Base-by-base conservation (phyloP, 805 yeast species). In the Yarrowia yakushimensis region DNA sequence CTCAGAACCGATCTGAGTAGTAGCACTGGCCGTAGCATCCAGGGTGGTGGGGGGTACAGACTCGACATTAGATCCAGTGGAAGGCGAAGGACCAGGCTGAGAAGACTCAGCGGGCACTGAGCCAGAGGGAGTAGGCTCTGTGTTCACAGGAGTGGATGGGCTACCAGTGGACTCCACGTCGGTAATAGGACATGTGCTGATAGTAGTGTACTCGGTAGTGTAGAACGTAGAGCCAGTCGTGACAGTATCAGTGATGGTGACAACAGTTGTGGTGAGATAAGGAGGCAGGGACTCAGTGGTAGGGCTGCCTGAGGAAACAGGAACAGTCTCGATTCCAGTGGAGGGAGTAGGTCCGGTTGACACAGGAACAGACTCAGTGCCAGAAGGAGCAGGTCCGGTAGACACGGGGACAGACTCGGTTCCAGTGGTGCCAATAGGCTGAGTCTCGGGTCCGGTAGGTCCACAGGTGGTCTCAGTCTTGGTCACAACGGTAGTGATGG, bases 1-100 rank as follows among this genome's bases (percentile, higher is more conserved):
- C 54, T 30, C 54, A 15, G 55, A 31, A 5, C 39, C 55, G 22
- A 39, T 8, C 39, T 22, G 15, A 15, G 55, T 48, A 17, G 52
- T 28, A 25, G 50, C 34, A 18, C 50, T 45, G 23, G 50, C 50
- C 3, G 50, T 45, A 13, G 54, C 37, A 37, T 46, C 54, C 37
- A 46, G 28, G 15, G 55, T 48, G 22, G 55, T 31, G 13, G 37
- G 55, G 6, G 30, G n/a, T 9, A 28, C 34, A 30, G 52, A 28
- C 48, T 43, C 22, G 12, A 12, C 22, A 13, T 31, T 7, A 18
- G 50, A 18, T 7, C 36, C 52, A 28, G 36, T 30, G 27, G 52
- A 20, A 45, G 20, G n/a, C 11, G 48, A 41, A 30, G 36, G 13
- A 13, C 36, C 25, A 30, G 36, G 34, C 10, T 18, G 7, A 10